These are phyloP conservation scores for Exophiala aquamarina DNA, from an alignment of 2,329 filamentous ascomycete genomes.

Conservation along the genomic window DNA sequence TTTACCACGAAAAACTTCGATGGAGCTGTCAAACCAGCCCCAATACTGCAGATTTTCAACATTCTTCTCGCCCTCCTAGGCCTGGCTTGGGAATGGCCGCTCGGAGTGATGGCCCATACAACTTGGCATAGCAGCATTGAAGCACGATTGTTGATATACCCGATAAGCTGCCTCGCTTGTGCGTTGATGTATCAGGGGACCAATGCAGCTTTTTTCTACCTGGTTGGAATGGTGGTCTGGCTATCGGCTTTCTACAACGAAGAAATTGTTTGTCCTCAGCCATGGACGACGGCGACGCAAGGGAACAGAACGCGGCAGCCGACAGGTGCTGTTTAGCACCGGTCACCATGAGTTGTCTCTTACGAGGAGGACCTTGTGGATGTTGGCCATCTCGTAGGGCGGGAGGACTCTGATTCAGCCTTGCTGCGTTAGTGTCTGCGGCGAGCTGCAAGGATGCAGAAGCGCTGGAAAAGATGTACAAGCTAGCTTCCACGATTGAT, in stretches of 20 bases:
- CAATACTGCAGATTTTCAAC: slow-evolving; percentile 86
- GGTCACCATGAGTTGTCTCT: too few relatives aligned
- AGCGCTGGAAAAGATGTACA: too few relatives aligned
- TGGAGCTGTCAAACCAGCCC: slow-evolving; percentile 79
- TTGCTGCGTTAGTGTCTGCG: too few relatives aligned
- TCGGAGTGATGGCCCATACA: slow-evolving; percentile 58
- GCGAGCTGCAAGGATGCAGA: too few relatives aligned
- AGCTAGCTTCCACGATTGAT: too few relatives aligned
- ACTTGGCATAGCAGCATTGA: slow-evolving; percentile 90
- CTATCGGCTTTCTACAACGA: slow-evolving; percentile 99
- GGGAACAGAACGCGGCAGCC: too few relatives aligned
- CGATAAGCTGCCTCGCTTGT: slow-evolving; percentile 71
- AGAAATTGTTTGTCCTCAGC: too few relatives aligned
- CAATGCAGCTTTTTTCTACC: slow-evolving; percentile 88
- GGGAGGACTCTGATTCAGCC: too few relatives aligned
- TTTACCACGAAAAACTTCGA: slow-evolving; percentile 91
- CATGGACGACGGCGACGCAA: too few relatives aligned
- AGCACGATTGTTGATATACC: slow-evolving; percentile 77
- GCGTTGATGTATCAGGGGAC: slow-evolving; percentile 87
- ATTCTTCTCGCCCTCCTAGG: slow-evolving; percentile 75
- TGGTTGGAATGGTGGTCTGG: slow-evolving; percentile 81
- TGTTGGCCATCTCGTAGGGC: too few relatives aligned
- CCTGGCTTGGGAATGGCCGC: slow-evolving; percentile 87
- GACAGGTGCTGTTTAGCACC: too few relatives aligned
- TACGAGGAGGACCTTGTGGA: too few relatives aligned